Conservation (phyloP, 1,284 basidiomycete species). For the Gastroboletus turbinatus region DNA sequence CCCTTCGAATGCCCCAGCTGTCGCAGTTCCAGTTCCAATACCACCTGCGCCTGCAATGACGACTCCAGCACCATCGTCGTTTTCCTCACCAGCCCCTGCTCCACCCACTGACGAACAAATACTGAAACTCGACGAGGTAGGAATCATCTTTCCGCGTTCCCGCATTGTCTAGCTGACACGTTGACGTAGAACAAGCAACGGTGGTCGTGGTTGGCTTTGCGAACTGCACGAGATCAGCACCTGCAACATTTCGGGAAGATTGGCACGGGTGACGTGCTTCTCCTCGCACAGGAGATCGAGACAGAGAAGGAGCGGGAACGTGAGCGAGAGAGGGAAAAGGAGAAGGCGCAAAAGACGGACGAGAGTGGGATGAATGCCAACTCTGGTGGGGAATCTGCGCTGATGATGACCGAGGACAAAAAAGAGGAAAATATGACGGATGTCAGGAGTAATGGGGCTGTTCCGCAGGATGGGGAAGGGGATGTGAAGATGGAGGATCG, state of each 20-base stretch:
- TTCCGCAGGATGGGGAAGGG: conserved; percentile 38
- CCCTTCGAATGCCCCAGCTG: conserved; percentile 10
- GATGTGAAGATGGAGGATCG: conserved; percentile 59
- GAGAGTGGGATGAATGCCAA: conserved; percentile 24
- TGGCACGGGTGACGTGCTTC: conserved; percentile 69
- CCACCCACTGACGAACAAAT: conserved; percentile 52
- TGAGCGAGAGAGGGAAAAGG: conserved; percentile 37
- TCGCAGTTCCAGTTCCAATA: conserved; percentile 3
- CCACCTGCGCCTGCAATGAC: conserved; percentile 20
- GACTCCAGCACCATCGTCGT: conserved; percentile 13
- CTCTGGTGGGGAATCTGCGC: conserved; percentile 12
- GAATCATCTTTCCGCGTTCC: conserved; percentile 1
- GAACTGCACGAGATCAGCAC: conserved; percentile 68
- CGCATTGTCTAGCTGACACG: conserved; percentile 7
- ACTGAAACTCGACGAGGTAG: conserved; percentile 61
- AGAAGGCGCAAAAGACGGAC: conserved; percentile 37
- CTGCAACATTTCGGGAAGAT: conserved; percentile 74
- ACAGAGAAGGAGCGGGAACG: conserved; percentile 48
- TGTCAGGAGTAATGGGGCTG: conserved; percentile 6
- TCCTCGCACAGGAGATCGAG: conserved; percentile 69
- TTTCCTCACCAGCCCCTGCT: conserved; percentile 20
- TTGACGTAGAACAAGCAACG: conserved; percentile 64
- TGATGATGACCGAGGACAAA: conserved; percentile 14
- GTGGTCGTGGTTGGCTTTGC: conserved; percentile 77
- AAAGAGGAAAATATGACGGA: conserved; percentile 11